Evolutionary conservation across 2,329 filamentous ascomycete genomes (phyloP).

Genomic region (Catunica adiposa): DNA sequence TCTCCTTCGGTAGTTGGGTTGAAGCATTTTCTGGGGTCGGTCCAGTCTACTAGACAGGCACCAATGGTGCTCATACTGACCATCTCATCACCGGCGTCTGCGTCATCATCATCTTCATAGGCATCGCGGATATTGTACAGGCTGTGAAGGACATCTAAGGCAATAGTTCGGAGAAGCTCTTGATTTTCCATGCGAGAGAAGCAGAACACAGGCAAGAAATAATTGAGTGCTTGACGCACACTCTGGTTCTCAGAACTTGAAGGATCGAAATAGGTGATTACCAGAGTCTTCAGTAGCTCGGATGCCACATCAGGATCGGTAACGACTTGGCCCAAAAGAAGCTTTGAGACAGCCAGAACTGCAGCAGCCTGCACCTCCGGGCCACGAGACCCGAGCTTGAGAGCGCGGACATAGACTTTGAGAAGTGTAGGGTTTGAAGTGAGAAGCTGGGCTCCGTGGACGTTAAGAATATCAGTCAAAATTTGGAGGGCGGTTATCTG

Average conservation of each 20-base stretch:
- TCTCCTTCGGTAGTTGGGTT: slow-evolving; percentile 33
- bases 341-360: slow-evolving; percentile 67
- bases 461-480: slow-evolving; percentile 79
- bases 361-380: slow-evolving; percentile 67
- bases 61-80: slow-evolving; percentile 63
- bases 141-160: slow-evolving; percentile 57
- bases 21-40: slow-evolving; percentile 69
- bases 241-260: slow-evolving; percentile 64
- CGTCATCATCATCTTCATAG: slow-evolving; percentile 58
- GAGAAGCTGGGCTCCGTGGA: slow-evolving; percentile 67
- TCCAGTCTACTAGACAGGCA: slow-evolving; percentile 82
- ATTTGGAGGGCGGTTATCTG: slow-evolving; percentile 86
- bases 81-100: slow-evolving; percentile 61
- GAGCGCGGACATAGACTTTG: slow-evolving; percentile 71
- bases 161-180: slow-evolving; percentile 58
- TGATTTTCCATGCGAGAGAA: slow-evolving; percentile 74
- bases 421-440: slow-evolving; percentile 51
- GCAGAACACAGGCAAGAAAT: slow-evolving; percentile 89
- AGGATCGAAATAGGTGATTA: slow-evolving; percentile 80
- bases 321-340: slow-evolving; percentile 66
- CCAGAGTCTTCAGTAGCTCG: slow-evolving; percentile 68
- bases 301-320: slow-evolving; percentile 48
- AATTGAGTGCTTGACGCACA: slow-evolving; percentile 72
- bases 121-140: slow-evolving; percentile 58
- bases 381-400: slow-evolving; percentile 53